Evolutionary conservation across 441 rosid species (phyloP).

Genomic region (Manihot esculenta): DNA sequence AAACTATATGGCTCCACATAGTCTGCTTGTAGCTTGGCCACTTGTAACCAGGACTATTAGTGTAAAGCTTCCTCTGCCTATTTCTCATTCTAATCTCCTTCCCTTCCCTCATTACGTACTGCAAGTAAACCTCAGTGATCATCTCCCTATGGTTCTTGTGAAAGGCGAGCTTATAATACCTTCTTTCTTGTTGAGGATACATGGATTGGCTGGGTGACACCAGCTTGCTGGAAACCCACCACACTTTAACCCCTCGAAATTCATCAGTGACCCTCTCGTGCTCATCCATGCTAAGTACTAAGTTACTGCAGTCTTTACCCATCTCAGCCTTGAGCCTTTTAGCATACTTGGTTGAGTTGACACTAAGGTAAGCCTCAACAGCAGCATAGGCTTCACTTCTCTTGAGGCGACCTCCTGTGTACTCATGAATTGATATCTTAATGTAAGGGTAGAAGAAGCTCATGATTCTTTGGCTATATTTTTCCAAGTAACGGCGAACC

Average conservation of each 20-base stretch:
- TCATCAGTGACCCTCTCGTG: slow-evolving; percentile 54
- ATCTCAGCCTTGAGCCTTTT: slow-evolving; percentile 59
- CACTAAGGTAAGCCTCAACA: slow-evolving; percentile 55
- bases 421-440: slow-evolving; percentile 53
- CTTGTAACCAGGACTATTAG: slow-evolving; percentile 51
- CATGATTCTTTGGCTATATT: slow-evolving; percentile 32
- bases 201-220: slow-evolving; percentile 27
- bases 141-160: slow-evolving; percentile 52
- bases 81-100: slow-evolving; percentile 45
- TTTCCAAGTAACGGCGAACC: slow-evolving; percentile 43
- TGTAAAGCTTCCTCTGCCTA: slow-evolving; percentile 60
- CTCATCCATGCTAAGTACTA: slow-evolving; percentile 65
- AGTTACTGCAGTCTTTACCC: slow-evolving; percentile 43
- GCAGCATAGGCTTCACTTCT: slow-evolving; percentile 59
- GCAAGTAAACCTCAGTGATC: slow-evolving; percentile 50
- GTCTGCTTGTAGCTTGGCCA: slow-evolving; percentile 56
- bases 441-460: slow-evolving; percentile 47
- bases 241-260: slow-evolving; percentile 41
- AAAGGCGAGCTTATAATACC: slow-evolving; percentile 55
- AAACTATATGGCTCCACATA: slow-evolving; percentile 70
- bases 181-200: slow-evolving; percentile 53
- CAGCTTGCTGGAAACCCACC: slow-evolving; percentile 55
- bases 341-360: slow-evolving; percentile 43
- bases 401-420: slow-evolving; percentile 50
- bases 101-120: slow-evolving; percentile 56